A percentile compares a stretch with the other conserved stretches of the same genome.
phyloP scores from a whole-genome alignment of 2,329 filamentous ascomycete genomes.

The Microthyrium microscopicum region DNA sequence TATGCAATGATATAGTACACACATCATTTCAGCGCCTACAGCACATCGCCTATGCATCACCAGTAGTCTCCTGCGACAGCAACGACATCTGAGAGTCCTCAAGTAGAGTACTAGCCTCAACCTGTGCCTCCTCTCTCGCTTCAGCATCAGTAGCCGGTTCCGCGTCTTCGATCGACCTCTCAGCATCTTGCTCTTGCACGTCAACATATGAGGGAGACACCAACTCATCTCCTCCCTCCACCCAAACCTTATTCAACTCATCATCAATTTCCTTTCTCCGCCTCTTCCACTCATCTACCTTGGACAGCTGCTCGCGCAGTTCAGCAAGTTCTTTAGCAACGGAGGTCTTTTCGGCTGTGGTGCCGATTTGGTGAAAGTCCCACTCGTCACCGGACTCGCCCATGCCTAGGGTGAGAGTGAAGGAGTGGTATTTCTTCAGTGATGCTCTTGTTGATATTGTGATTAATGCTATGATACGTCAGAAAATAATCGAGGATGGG shows the following conservation, averaged over 20 bases:
- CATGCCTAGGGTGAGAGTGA: conserved; percentile 68
- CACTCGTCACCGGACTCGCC: conserved; percentile 73
- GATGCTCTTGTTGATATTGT: conserved; percentile 91
- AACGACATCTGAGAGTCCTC: too few species aligned
- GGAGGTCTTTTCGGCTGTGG: conserved; percentile 78
- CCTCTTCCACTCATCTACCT: conserved; percentile 71
- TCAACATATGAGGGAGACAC: conserved; percentile 20
- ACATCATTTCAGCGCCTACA: too few species aligned
- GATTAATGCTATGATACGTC: conserved; percentile 48
- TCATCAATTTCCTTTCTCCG: conserved; percentile 65
- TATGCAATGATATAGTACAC: too few species aligned
- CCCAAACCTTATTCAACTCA: conserved; percentile 54
- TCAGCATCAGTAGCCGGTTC: too few species aligned
- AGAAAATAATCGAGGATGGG: background rate
- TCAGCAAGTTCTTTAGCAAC: conserved; percentile 85
- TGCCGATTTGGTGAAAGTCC: conserved; percentile 88
- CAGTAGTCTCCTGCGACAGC: too few species aligned
- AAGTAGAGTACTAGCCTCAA: too few species aligned
- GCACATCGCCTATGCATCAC: too few species aligned
- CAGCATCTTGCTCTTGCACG: conserved; percentile 5
- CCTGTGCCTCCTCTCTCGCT: too few species aligned
- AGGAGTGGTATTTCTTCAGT: conserved; percentile 89
- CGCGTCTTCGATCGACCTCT: too few species aligned
- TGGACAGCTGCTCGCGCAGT: conserved; percentile 58
- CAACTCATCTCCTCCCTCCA: conserved; percentile 27